These are phyloP conservation scores for Panaeolus cyanescens DNA, from an alignment of 768 basidiomycete species.

Conservation along the genomic window DNA sequence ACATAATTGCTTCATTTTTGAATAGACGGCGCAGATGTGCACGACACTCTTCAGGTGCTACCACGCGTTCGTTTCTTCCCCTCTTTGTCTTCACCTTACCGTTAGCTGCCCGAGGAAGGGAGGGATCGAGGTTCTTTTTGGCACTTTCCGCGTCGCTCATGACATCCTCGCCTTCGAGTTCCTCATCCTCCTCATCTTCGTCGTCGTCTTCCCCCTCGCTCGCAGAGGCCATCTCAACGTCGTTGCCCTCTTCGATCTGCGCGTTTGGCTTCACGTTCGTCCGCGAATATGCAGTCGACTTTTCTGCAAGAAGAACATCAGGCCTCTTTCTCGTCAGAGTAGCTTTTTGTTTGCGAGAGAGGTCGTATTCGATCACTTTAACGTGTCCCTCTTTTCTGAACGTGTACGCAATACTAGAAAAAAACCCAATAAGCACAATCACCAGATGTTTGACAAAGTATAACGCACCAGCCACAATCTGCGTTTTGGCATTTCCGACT, in stretches of 20 bases:
- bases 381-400: conserved; percentile 93
- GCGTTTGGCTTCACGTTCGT: conserved; percentile 21
- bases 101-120: conserved; percentile 71
- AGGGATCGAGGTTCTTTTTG: conserved; percentile 18
- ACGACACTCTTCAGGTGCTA: conserved; percentile 91
- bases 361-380: conserved; percentile 93
- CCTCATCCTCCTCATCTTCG: conserved; percentile 54
- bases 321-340: conserved; percentile 65
- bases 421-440: conserved; percentile 1
- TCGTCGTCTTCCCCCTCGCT: conserved; percentile 51
- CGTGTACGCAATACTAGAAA: conserved; percentile 70
- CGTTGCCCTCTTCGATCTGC: conserved; percentile 26
- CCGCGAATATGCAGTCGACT: conserved; percentile 30
- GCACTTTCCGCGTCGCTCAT: conserved; percentile 21
- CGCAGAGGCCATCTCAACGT: conserved; percentile 53
- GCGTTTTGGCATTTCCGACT: conserved; percentile 75
- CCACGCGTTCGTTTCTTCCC: conserved; percentile 87
- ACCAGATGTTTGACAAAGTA: neutral
- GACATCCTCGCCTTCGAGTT: conserved; percentile 40
- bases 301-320: conserved; percentile 68
- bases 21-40: conserved; percentile 92
- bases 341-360: conserved; percentile 76
- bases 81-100: conserved; percentile 75
- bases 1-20: conserved; percentile 77
- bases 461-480: conserved; percentile 78